Evolutionary conservation across 331 rosid species (phyloP).

Genomic region (Quercus phellos): DNA sequence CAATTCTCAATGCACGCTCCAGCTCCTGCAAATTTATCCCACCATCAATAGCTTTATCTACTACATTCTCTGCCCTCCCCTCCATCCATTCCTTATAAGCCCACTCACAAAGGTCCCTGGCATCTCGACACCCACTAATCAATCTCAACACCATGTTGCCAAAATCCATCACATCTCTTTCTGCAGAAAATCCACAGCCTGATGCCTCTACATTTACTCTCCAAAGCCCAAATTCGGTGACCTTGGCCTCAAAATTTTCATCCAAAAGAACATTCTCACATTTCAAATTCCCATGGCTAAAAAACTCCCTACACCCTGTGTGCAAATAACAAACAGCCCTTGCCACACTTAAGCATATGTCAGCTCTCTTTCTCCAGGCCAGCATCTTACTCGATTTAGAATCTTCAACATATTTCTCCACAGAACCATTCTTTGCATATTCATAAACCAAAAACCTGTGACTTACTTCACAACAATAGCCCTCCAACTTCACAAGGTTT

Average conservation of each 20-base stretch:
- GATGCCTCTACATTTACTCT: conserved; percentile 31
- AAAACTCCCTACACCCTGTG: conserved; percentile 69
- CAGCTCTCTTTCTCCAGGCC: conserved; percentile 65
- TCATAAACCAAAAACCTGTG: conserved; percentile 59
- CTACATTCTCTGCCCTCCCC: conserved; percentile 38
- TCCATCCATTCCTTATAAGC: conserved; percentile 56
- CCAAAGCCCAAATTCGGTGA: conserved; percentile 57
- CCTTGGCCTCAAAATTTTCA: conserved; percentile 55
- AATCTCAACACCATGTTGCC: conserved; percentile 57
- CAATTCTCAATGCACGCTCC: conserved; percentile 58
- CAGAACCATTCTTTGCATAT: conserved; percentile 49
- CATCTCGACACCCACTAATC: conserved; percentile 43
- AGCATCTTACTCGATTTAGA: conserved; percentile 50
- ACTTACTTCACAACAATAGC: conserved; percentile 65
- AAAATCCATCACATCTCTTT: conserved; percentile 61
- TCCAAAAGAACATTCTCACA: conserved; percentile 58
- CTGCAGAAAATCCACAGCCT: conserved; percentile 43
- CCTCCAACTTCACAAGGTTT: conserved; percentile 74
- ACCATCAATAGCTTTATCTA: conserved; percentile 50
- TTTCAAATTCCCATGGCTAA: conserved; percentile 68
- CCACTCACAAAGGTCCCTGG: conserved; percentile 45
- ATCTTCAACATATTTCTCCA: conserved; percentile 44
- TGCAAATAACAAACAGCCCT: conserved; percentile 72
- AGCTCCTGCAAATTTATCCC: conserved; percentile 42
- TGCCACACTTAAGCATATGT: conserved; percentile 66